Evolutionary conservation across 495 filamentous ascomycete species (phyloP).

Genomic region (Usnea hakonensis): DNA sequence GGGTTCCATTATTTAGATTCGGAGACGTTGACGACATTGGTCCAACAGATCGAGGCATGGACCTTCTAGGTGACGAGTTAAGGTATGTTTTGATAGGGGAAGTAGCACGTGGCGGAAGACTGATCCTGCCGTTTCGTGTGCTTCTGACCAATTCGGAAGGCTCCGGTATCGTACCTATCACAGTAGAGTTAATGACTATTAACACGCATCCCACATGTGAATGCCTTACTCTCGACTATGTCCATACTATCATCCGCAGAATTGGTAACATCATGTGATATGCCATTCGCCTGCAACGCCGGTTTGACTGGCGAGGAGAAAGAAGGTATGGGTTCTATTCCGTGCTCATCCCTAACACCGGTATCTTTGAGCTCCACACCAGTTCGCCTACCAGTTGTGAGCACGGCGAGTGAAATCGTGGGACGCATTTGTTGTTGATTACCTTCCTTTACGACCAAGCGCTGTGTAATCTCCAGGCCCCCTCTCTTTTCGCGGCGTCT

Average conservation of each 20-base stretch:
- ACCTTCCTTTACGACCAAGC: conserved; percentile 18
- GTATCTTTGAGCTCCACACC: conserved; percentile 73
- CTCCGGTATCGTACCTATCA: conserved; percentile 41
- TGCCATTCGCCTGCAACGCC: conserved; percentile 35
- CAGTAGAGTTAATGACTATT: conserved; percentile 1
- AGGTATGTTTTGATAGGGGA: conserved; percentile 41
- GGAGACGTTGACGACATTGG: conserved; percentile 19
- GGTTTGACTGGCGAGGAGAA: conserved; percentile 82
- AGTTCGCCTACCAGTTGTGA: conserved; percentile 52
- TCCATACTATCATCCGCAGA: conserved; percentile 38
- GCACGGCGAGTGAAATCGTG: neutral
- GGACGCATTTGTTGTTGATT: neutral
- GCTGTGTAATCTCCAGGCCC: conserved; percentile 17
- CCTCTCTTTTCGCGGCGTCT: conserved; percentile 15
- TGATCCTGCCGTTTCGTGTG: conserved; percentile 21
- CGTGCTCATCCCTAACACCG: conserved; percentile 80
- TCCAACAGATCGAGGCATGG: conserved; percentile 18
- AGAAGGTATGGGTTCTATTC: conserved; percentile 79
- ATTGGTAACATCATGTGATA: conserved; percentile 30
- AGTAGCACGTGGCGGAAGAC: conserved; percentile 34
- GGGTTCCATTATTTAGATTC: conserved; percentile 18
- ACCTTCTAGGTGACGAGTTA: conserved; percentile 34
- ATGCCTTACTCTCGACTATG: conserved; percentile 34
- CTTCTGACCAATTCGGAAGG: conserved; percentile 31
- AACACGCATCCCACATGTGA: neutral